Evolutionary conservation across 352 stramenopile species (phyloP).

Genomic region (Phytophthora quininea): DNA sequence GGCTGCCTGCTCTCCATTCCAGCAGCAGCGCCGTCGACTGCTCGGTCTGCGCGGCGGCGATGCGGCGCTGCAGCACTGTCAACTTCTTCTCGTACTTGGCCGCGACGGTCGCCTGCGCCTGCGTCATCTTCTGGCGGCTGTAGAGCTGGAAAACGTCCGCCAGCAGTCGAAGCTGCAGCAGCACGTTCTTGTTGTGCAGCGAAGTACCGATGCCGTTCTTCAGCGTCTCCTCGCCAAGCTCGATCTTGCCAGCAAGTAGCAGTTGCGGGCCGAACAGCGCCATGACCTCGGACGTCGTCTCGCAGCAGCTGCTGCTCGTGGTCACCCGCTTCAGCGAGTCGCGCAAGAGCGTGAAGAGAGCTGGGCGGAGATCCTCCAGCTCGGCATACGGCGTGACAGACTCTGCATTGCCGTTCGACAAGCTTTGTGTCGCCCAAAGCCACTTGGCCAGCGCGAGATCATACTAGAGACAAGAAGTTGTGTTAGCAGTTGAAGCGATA

Average conservation of each 20-base stretch:
- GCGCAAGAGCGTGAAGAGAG: slow-evolving; percentile 48
- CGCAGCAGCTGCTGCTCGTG: slow-evolving; percentile 52
- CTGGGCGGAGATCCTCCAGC: slow-evolving; percentile 58
- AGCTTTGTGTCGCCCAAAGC: slow-evolving; percentile 68
- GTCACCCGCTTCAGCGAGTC: slow-evolving; percentile 52
- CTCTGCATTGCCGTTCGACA: slow-evolving; percentile 15
- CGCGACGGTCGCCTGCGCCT: slow-evolving; percentile 49
- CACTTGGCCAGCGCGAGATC: slow-evolving; percentile 74
- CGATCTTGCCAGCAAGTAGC: slow-evolving; percentile 37
- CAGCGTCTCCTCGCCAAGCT: slow-evolving; percentile 68
- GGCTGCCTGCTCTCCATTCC: slow-evolving; percentile 43
- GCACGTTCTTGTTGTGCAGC: slow-evolving; percentile 68
- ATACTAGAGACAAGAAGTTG: slow-evolving; percentile 47
- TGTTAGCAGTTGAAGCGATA: background rate
- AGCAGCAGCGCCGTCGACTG: slow-evolving; percentile 47
- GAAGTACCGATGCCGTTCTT: slow-evolving; percentile 56
- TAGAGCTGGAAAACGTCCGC: slow-evolving; percentile 68
- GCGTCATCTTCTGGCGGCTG: slow-evolving; percentile 33
- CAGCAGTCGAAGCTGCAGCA: slow-evolving; percentile 71
- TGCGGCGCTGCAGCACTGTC: slow-evolving; percentile 47
- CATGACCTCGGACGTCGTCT: slow-evolving; percentile 73
- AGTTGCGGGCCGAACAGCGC: slow-evolving; percentile 67
- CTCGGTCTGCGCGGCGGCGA: slow-evolving; percentile 53
- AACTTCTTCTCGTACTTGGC: slow-evolving; percentile 79
- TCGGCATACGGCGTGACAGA: slow-evolving; percentile 23